phyloP scores from a whole-genome alignment of 345 rosid species.

The Trapa incisa region DNA sequence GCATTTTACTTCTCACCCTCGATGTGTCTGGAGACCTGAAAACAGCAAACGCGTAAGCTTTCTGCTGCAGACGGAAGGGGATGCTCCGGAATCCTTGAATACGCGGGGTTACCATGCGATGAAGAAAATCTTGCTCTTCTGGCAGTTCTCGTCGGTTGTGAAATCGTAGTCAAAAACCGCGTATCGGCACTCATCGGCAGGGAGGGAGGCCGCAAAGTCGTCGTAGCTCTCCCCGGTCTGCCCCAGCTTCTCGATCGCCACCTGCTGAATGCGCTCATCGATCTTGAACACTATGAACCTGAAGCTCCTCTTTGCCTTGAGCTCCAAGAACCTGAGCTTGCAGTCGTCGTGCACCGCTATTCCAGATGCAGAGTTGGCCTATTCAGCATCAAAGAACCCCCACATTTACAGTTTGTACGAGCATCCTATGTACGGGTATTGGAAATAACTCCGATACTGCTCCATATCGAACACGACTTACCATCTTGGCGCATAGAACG shows the following conservation, averaged over 20 bases:
- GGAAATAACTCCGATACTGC: too few species aligned
- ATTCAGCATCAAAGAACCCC: too few species aligned
- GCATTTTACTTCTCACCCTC: conserved; percentile 60
- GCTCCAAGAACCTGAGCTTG: conserved; percentile 49
- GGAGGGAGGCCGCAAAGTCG: conserved; percentile 12
- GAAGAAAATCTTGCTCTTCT: conserved; percentile 58
- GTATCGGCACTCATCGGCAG: too few species aligned
- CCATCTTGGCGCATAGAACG: conserved; percentile 7
- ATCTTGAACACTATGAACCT: conserved; percentile 68
- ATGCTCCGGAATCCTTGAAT: too few species aligned
- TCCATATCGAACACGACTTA: neutral
- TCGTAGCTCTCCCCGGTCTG: conserved; percentile 38
- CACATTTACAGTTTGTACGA: too few species aligned
- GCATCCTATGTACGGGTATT: too few species aligned
- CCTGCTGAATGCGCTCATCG: conserved; percentile 46
- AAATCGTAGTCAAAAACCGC: too few species aligned
- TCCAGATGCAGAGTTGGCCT: conserved; percentile 70
- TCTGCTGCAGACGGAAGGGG: too few species aligned
- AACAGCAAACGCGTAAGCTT: neutral
- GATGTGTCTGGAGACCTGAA: conserved; percentile 59
- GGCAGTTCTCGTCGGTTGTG: too few species aligned
- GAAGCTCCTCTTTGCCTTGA: conserved; percentile 50
- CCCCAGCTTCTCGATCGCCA: conserved; percentile 48
- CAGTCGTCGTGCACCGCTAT: conserved; percentile 65
- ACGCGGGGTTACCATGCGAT: conserved; percentile 30